Evolutionary conservation across 345 rosid species (phyloP).

Genomic region (Hibiscus trionum): DNA sequence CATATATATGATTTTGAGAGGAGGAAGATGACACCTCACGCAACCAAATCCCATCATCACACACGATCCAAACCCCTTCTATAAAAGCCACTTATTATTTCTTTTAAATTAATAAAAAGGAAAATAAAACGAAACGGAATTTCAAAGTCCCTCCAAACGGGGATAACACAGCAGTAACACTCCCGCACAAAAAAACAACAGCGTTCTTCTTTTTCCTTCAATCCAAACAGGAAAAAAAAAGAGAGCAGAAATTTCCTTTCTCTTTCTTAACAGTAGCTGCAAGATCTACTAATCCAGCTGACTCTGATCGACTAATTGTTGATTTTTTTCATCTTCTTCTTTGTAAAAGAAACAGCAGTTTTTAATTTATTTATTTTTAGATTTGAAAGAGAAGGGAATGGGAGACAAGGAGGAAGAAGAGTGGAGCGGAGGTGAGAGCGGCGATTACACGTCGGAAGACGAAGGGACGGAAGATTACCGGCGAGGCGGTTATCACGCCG

Average conservation of each 20-base stretch:
- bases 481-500: slow-evolving; percentile 69
- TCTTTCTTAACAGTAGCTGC: not conserved
- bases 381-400: slow-evolving; percentile 18
- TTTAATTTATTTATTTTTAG: not conserved
- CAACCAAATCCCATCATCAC: no score
- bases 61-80: no score
- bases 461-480: slow-evolving; percentile 72
- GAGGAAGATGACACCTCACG: no score
- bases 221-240: not conserved
- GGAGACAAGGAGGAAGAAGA: slow-evolving; percentile 33
- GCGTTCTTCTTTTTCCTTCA: not conserved
- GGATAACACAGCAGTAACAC: not conserved
- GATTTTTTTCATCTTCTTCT: not conserved
- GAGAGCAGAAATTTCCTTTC: not conserved
- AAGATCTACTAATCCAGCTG: not conserved
- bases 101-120: not conserved
- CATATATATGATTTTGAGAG: no score
- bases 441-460: slow-evolving; percentile 64
- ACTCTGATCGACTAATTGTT: not conserved
- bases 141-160: not conserved
- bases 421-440: slow-evolving; percentile 38
- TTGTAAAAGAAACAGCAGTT: not conserved
- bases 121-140: not conserved
- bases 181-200: not conserved
- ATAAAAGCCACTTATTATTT: no score